Evolutionary conservation across 345 rosid species (phyloP), one percentile per base, ranked within the genome.

Genomic region (Lepidium didymum): DNA sequence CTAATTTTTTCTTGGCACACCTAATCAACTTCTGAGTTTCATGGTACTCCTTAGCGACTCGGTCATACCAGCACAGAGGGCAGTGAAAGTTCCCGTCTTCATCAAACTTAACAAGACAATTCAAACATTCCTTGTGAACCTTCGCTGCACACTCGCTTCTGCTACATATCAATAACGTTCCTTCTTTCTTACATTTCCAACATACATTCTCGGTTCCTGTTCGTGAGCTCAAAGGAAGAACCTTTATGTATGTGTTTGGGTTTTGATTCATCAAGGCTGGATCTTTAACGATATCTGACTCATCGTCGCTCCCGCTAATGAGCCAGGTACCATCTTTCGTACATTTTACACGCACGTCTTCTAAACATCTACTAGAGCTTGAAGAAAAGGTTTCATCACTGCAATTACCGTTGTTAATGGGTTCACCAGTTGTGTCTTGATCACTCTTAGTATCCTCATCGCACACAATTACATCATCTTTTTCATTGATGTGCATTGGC

Each of bases 101-200:
- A 14, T 75, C 74, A 40, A 75, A 6, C 34, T 31, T 45, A 37
- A 44, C 63, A 1, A 6, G 44, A 60, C 64, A 46, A 1, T 55
- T 62, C 74, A 55, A 55, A 25, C 78, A 68, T 9, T 55, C 74
- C 53, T 68, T 37, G 69, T 75, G 74, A 61, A 75, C 64, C 47
- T 68, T 75, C 1, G 52, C 14, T 29, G 45, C 45, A 62, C 74
- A 75, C 36, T 75, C 74, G 15, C 59, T 55, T 29, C 64, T 62
- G 64, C 69, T 62, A 62, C 78, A 75, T 46, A 54, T 31, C 59
- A 68, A 62, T 10, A 75, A 62, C 1, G 52, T 55, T 55, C 78
- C 78, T 54, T 55, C 54, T 75, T 62, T 61, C 9, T 38, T 21
- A 55, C 74, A 75, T 62, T 75, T 68, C 69, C 64, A 62, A 10